phyloP scores from a whole-genome alignment of 2,329 filamentous ascomycete genomes.

The Verticillium longisporum region DNA sequence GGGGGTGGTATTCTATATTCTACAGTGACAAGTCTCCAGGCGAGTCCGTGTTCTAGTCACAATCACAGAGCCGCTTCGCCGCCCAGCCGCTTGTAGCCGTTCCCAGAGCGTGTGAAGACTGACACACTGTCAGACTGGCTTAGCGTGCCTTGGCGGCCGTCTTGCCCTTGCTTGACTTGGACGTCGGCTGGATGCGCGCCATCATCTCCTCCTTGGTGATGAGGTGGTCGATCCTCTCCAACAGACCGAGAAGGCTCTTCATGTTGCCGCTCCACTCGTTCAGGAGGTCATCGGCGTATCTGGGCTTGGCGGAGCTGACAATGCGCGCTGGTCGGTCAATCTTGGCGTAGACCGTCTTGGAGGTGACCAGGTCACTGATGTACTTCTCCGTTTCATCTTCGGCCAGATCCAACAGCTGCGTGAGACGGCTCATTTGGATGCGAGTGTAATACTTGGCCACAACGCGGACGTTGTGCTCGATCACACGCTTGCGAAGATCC shows the following conservation, averaged over 20 bases:
- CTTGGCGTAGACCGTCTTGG: constrained; percentile 96
- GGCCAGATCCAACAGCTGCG: constrained; percentile 81
- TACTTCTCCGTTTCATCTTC: constrained; percentile 99
- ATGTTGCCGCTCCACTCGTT: constrained; percentile 99
- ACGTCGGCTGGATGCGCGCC: constrained; percentile 78
- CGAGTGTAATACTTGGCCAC: constrained; percentile 98
- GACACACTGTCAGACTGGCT: not conserved
- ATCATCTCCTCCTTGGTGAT: constrained; percentile 99
- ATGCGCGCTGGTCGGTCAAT: constrained; percentile 91
- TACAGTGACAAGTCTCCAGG: constrained; percentile 8
- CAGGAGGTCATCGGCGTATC: constrained; percentile 89
- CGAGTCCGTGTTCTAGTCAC: not conserved
- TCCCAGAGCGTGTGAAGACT: not conserved
- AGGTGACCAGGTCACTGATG: constrained; percentile 92
- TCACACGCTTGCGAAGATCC: constrained; percentile 94
- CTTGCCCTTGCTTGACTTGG: constrained; percentile 25
- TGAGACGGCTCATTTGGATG: constrained; percentile 86
- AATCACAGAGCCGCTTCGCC: not conserved
- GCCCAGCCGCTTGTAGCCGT: not conserved
- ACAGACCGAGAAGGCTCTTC: constrained; percentile 78
- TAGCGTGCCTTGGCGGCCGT: constrained; percentile 24
- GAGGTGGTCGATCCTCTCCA: constrained; percentile 92
- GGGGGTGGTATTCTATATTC: constrained; percentile 8
- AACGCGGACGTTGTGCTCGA: constrained; percentile 97
- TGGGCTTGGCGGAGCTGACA: constrained; percentile 89